Base-by-base conservation (phyloP, 2,329 filamentous ascomycete species). In the Paecilomyces dactylethromorphus region DNA sequence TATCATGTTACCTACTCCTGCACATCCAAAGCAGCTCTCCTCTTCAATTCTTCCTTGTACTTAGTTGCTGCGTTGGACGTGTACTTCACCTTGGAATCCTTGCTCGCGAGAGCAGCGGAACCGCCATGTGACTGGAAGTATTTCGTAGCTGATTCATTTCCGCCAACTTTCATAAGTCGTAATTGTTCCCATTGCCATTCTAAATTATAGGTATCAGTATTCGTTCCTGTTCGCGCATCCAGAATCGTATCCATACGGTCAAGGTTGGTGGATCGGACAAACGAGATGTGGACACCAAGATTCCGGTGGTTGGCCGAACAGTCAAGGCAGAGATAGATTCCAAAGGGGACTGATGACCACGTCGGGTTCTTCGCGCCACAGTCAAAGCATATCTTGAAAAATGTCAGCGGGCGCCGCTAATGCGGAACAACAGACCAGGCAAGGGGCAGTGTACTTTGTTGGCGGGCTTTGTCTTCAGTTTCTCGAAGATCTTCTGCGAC, bases 161-260 rank as follows among this genome's bases (percentile, higher is more conserved):
- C 94, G 65, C 94, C 94, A 15, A 97, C 92, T 79, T 99, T 99
- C 93, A 99, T 97, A 59, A 93, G 78, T 56, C 94, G 90, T 61
- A 99, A 84, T 76, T 99, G 94, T 66, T 97, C 92, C 94, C 94
- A 99, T 89, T 97, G 92, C 94, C 94, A 99, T 81, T 91, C 88
- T 90, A 68, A 39, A 53, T 32, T 29, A 53, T 55, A 54, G n/a
- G 24, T 45, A 59, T 74, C 63, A 72, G 68, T 54, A 52, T 58
- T 55, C 22, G 49, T 55, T 39, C 18, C 8, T 11, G 13, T 12
- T 22, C 15, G n/a, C 51, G 21, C 33, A 39, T 39, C 13, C 55
- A 29, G 35, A 49, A 32, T 52, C 58, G 60, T 31, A 72, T 69
- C 81, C 91, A 73, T 90, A 97, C 93, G 92, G 76, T 99, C 94